A percentile compares a stretch with the other conserved stretches of the same genome.
phyloP scores from a whole-genome alignment of 108 stramenopile species.

The Conticribra weissflogii region DNA sequence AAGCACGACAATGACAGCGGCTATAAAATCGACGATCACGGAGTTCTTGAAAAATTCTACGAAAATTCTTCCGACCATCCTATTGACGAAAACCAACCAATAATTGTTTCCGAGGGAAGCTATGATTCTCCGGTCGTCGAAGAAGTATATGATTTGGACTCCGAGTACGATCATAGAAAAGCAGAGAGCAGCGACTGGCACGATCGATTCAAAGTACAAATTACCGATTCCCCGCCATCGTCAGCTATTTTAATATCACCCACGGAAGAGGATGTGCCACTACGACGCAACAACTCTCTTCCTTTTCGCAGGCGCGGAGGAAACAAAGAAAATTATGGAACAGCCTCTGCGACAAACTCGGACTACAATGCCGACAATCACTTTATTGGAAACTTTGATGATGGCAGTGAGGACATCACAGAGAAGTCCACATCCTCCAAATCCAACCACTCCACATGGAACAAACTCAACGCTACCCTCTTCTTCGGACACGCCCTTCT shows the following conservation, averaged over 20 bases:
- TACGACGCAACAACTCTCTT: background rate
- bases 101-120: background rate
- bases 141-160: constrained; percentile 13
- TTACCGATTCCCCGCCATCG: constrained; percentile 3
- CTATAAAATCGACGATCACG: background rate
- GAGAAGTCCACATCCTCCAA: constrained; percentile 7
- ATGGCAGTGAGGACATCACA: background rate
- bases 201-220: background rate
- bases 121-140: background rate
- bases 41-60: constrained; percentile 10
- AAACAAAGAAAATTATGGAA: no score
- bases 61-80: background rate
- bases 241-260: background rate
- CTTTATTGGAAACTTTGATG: background rate
- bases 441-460: constrained; percentile 44
- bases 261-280: background rate
- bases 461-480: constrained; percentile 70
- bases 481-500: constrained; percentile 58
- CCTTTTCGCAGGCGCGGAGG: background rate
- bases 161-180: background rate
- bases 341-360: background rate
- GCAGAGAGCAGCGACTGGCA: background rate
- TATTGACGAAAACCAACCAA: background rate
- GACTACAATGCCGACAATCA: background rate
- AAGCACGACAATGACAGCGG: background rate